Evolutionary conservation across 352 stramenopile genomes (phyloP).

Genomic region (Globisporangium nodosum): DNA sequence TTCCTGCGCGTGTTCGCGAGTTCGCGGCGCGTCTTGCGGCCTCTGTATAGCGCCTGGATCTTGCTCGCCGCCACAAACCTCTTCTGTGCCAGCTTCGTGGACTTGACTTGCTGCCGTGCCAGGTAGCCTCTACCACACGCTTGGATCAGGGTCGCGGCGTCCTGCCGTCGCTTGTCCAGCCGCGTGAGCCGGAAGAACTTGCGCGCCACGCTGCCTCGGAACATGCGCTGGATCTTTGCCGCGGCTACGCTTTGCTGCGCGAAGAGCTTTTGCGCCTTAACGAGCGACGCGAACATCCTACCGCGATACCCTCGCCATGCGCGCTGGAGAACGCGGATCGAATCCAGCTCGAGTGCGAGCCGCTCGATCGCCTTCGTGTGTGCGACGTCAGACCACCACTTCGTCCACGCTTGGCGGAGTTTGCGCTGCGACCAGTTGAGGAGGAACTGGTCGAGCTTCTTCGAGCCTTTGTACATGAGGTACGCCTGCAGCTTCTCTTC

Average conservation of each 20-base stretch:
- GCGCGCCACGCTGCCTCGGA: conserved; percentile 47
- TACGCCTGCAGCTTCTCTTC: conserved; percentile 70
- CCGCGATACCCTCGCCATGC: conserved; percentile 46
- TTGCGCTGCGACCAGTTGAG: conserved; percentile 68
- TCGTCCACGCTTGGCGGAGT: conserved; percentile 57
- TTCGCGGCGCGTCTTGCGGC: conserved; percentile 37
- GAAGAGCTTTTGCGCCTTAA: conserved; percentile 39
- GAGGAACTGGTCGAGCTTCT: conserved; percentile 68
- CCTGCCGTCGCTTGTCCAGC: conserved; percentile 28
- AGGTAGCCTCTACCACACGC: conserved; percentile 35
- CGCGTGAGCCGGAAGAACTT: conserved; percentile 62
- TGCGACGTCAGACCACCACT: conserved; percentile 56
- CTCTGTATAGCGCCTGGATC: conserved; percentile 57
- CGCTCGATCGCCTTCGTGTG: conserved; percentile 48
- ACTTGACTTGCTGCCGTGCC: conserved; percentile 18
- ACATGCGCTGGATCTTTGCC: conserved; percentile 52
- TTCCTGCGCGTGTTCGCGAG: conserved; percentile 19
- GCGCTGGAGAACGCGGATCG: conserved; percentile 55
- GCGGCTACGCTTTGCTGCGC: conserved; percentile 33
- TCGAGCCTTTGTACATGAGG: conserved; percentile 73
- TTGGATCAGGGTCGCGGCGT: conserved; percentile 51
- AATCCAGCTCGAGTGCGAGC: conserved; percentile 35
- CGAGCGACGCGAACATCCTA: conserved; percentile 35
- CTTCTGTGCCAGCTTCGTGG: conserved; percentile 17
- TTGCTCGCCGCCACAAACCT: conserved; percentile 35